Conservation (phyloP, 192 early-diverging fungal genomes). For the Entrophospora sp. region DNA sequence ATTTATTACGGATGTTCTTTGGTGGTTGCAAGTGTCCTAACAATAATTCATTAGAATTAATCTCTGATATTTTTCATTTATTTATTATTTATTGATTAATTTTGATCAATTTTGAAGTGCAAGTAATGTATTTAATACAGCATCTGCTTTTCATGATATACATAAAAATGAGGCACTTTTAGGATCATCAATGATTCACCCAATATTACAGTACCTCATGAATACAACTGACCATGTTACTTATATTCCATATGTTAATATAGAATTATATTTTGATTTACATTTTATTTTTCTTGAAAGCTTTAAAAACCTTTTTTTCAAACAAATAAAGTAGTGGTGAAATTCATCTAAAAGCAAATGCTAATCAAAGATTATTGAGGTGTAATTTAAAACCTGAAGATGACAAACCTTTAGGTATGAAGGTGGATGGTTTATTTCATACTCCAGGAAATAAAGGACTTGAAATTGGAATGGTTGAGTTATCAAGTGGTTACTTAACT, state of each 20-base stretch:
- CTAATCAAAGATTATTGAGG: not conserved
- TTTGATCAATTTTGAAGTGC: not conserved
- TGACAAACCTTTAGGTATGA: not conserved
- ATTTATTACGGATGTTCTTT: not conserved
- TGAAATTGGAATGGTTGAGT: constrained; percentile 18
- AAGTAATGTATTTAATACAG: not conserved
- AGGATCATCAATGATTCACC: not conserved
- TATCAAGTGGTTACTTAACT: constrained; percentile 8
- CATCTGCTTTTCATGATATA: not conserved
- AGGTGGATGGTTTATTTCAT: constrained; percentile 7
- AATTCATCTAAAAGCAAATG: not conserved
- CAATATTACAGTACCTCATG: not conserved
- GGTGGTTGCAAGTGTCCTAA: constrained; percentile 3
- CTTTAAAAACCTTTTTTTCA: not conserved
- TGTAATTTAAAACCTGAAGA: not conserved
- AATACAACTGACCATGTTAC: not conserved
- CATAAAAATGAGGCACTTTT: not conserved
- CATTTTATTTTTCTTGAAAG: not conserved
- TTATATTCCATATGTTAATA: not conserved
- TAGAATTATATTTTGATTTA: not conserved
- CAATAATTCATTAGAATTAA: not conserved
- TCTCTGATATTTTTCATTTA: not conserved
- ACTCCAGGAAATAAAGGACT: constrained; percentile 6
- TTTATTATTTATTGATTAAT: not conserved
- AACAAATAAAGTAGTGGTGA: constrained; percentile 3